Evolutionary conservation across 2,329 filamentous ascomycete species (phyloP).

Genomic region (Phialophora verrucosa): DNA sequence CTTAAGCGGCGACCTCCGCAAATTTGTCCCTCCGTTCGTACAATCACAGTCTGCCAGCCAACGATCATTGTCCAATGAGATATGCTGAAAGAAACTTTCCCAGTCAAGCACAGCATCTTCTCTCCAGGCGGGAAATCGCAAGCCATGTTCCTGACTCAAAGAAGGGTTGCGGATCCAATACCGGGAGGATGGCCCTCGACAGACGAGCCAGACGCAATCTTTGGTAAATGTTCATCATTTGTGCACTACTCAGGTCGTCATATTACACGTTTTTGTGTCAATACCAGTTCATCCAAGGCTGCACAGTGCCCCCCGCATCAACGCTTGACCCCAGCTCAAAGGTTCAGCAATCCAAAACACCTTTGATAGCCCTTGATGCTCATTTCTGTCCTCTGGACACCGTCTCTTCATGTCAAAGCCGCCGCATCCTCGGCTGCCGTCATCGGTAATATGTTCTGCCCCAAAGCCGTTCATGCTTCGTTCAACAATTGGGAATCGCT

Average conservation of each 20-base stretch:
- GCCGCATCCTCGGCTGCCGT: slow-evolving; percentile 16
- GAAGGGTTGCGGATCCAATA: not conserved
- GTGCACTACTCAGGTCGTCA: slow-evolving; percentile 32
- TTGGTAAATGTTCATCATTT: slow-evolving; percentile 32
- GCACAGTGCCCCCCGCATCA: slow-evolving; percentile 14
- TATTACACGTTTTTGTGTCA: slow-evolving; percentile 33
- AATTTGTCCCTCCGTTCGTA: not conserved
- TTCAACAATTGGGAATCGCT: slow-evolving; percentile 31
- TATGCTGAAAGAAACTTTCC: not conserved
- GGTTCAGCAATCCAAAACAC: slow-evolving; percentile 33
- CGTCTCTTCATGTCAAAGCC: slow-evolving; percentile 15
- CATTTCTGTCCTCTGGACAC: slow-evolving; percentile 18
- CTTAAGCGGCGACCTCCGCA: not conserved
- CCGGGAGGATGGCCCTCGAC: not conserved
- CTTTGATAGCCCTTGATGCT: slow-evolving; percentile 12
- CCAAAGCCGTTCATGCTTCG: slow-evolving; percentile 16
- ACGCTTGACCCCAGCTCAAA: slow-evolving; percentile 15
- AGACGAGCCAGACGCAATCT: slow-evolving; percentile 1
- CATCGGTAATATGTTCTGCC: slow-evolving; percentile 25
- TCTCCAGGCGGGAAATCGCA: too few relatives aligned
- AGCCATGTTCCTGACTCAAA: too few relatives aligned
- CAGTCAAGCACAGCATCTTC: not conserved
- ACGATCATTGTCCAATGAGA: not conserved
- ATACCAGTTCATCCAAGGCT: slow-evolving; percentile 26
- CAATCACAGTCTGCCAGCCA: not conserved